Conservation (phyloP, 129 eudicot species). For the Tanacetum coccineum region DNA sequence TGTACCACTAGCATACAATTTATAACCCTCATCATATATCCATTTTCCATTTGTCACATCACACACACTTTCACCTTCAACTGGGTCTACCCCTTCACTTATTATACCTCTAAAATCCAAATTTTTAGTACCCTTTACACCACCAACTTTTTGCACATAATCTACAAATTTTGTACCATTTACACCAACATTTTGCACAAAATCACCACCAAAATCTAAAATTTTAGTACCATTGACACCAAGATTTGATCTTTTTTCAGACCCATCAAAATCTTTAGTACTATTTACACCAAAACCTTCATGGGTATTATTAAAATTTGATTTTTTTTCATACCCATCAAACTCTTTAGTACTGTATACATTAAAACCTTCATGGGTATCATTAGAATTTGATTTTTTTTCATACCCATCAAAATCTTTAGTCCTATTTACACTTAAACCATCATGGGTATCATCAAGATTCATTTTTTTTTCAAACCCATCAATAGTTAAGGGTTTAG, state of each 20-base stretch:
- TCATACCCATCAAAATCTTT: slow-evolving; percentile 18
- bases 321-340: slow-evolving; percentile 24
- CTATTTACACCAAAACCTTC: too few species aligned
- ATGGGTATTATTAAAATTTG: slow-evolving; percentile 12
- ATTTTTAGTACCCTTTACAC: not conserved
- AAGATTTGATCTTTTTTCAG: slow-evolving; percentile 13
- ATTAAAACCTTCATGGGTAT: too few species aligned
- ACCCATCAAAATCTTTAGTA: slow-evolving; percentile 16
- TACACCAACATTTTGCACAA: too few species aligned
- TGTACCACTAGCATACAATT: slow-evolving; percentile 51
- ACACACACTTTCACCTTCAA: slow-evolving; percentile 39
- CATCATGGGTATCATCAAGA: not conserved
- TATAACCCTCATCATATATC: slow-evolving; percentile 79
- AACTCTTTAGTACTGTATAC: not conserved
- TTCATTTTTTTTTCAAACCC: slow-evolving; percentile 29
- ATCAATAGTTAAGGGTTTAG: slow-evolving; percentile 27
- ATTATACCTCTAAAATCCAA: slow-evolving; percentile 5
- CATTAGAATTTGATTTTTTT: slow-evolving; percentile 18
- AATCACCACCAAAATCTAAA: slow-evolving; percentile 1
- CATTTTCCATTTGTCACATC: slow-evolving; percentile 74
- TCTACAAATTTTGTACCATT: not conserved
- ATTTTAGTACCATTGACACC: slow-evolving; percentile 28
- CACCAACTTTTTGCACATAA: too few species aligned
- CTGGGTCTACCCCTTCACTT: slow-evolving; percentile 5
- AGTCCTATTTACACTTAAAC: too few species aligned